Evolutionary conservation across 2,329 filamentous ascomycete species (phyloP), one percentile per base, ranked within the genome.

Genomic region (Ophiostoma himal-ulmi): DNA sequence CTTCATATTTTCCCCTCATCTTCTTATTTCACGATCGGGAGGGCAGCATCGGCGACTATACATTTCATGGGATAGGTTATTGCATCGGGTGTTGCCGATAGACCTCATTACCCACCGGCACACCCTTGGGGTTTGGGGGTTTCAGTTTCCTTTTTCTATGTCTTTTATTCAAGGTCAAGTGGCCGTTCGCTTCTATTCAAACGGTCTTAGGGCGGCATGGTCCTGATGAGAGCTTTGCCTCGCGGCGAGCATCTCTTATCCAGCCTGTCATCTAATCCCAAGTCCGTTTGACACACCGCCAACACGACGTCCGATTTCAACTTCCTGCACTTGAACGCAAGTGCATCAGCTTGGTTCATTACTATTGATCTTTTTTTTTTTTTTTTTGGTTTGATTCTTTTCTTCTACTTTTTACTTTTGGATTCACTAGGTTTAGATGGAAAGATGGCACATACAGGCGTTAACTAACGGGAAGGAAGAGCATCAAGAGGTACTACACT

Each of bases 401-500:
- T 41, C 41, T 6, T 65, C 54, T 26, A 57, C 48, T 65, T 65
- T 57, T 67, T 54, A 26, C 20, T 64, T 67, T 67, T 62, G 52
- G 13, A n/a, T 60, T 17, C 7, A 22, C 22, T 41, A 8, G 44
- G 13, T 10, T 64, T 30, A 60, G 60, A 69, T 34, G 57, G 54
- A 68, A 68, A 57, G 41, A n/a, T 37, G 67, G 8, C 8, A 60
- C 44, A 71, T 67, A 69, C 60, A 52, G 70, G 70, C 70, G 70
- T 67, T 71, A 41, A 57, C 60, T 68, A 34, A 62, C 11, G 54
- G 70, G 60, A 71, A 37, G 68, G 70, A 62, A 22, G 60, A 34
- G 67, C 67, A 64, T 52, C 37, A 37, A 69, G 68, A 69, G 69
- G 70, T 69, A 69, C 6, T 52, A 64, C 20, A 69, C 57, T 41